These are phyloP conservation scores for Candida chauliodis DNA, from an alignment of 805 yeast genomes.

Conservation along the genomic window DNA sequence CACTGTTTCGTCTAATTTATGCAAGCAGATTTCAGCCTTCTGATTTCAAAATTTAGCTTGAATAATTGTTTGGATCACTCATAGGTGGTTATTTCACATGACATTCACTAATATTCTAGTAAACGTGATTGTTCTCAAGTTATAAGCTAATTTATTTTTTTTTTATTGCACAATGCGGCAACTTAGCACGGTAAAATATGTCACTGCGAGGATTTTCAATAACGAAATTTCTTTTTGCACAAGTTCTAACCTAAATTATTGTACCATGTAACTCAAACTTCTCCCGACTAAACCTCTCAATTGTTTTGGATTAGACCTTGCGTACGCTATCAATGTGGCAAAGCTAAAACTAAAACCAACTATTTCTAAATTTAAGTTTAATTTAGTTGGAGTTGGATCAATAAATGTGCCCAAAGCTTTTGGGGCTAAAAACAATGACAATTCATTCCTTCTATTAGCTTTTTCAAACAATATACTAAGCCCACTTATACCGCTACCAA, in stretches of 20 bases:
- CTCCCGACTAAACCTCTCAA: slow-evolving; percentile 31
- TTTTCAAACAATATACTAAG: slow-evolving; percentile 32
- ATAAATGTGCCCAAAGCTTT: slow-evolving; percentile 26
- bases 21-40: no score
- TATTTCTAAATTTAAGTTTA: slow-evolving; percentile 15
- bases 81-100: no score
- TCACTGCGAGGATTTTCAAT: no score
- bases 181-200: no score
- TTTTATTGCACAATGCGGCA: no score
- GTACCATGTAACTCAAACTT: slow-evolving; percentile 17
- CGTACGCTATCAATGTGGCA: slow-evolving; percentile 28
- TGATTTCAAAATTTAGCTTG: no score
- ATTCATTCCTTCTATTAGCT: slow-evolving; percentile 36
- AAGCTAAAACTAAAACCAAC: slow-evolving; percentile 26
- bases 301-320: slow-evolving; percentile 20
- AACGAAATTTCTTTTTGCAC: no score
- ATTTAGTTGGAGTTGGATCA: slow-evolving; percentile 16
- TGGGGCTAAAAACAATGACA: slow-evolving; percentile 41
- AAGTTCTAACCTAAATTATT: not conserved
- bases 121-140: no score
- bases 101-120: no score
- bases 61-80: no score
- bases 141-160: no score
- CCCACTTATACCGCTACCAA: slow-evolving; percentile 35
- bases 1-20: no score